These are phyloP conservation scores for Pneumocystis sp. DNA, from an alignment of 1,139 yeast genomes.

Conservation along the genomic window DNA sequence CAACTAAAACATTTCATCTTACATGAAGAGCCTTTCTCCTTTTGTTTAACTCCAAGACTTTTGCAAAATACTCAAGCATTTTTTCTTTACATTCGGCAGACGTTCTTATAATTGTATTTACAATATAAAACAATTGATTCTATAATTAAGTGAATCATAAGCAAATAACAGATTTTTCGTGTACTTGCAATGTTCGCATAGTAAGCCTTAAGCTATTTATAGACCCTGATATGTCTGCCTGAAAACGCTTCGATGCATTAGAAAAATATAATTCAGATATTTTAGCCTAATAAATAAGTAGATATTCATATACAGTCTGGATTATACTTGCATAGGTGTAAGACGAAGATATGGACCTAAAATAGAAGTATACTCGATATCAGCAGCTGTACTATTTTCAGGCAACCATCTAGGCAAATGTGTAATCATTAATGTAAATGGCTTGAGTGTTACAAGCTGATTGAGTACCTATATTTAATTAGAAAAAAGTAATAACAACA, in stretches of 20 bases:
- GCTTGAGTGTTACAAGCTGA: slow-evolving; percentile 43
- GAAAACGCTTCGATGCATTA: slow-evolving; percentile 17
- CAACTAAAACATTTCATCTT: not conserved
- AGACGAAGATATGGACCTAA: slow-evolving; percentile 65
- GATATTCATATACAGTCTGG: not conserved
- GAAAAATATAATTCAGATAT: slow-evolving; percentile 18
- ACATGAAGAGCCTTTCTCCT: slow-evolving; percentile 68
- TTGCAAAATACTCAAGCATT: slow-evolving; percentile 53
- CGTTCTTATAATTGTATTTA: slow-evolving; percentile 67
- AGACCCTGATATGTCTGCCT: slow-evolving; percentile 14
- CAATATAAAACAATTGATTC: slow-evolving; percentile 40
- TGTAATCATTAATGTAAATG: slow-evolving; percentile 45
- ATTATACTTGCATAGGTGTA: slow-evolving; percentile 47
- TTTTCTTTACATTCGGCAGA: slow-evolving; percentile 48
- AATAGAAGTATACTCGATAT: slow-evolving; percentile 46
- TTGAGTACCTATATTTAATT: slow-evolving; percentile 33
- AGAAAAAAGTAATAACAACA: too few species aligned
- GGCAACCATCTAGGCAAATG: slow-evolving; percentile 28
- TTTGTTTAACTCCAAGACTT: slow-evolving; percentile 63
- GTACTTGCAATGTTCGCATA: not conserved
- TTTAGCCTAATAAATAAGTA: slow-evolving; percentile 3
- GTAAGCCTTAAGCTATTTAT: slow-evolving; percentile 3
- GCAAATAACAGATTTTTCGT: not conserved
- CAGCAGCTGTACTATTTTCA: slow-evolving; percentile 29
- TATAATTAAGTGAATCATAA: slow-evolving; percentile 3